These are phyloP conservation scores for Climacium dendroides DNA, from an alignment of 225 moss, liverwort and hornwort genomes.

Conservation along the genomic window DNA sequence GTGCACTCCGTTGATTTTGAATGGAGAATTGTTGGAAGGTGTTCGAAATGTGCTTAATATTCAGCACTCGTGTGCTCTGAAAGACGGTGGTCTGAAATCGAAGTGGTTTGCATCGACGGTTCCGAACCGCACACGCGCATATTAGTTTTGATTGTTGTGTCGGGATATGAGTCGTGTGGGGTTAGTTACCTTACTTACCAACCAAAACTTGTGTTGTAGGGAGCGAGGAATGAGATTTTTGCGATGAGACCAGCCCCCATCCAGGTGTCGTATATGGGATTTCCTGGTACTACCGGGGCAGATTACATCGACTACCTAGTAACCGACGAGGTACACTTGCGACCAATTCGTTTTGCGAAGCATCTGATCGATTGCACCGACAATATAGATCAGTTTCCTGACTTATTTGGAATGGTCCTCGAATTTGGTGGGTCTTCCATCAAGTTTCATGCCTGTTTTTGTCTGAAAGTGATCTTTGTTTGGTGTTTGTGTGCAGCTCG, in stretches of 20 bases:
- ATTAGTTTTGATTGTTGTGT: not conserved
- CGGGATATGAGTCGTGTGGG: not conserved
- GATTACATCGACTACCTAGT: constrained; percentile 91
- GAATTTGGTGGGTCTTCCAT: not conserved
- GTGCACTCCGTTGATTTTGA: not conserved
- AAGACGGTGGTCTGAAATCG: not conserved
- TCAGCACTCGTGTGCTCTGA: not conserved
- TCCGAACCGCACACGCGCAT: not conserved
- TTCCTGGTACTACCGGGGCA: constrained; percentile 96
- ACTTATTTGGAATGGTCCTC: not conserved
- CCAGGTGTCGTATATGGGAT: constrained; percentile 98
- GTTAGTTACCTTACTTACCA: not conserved
- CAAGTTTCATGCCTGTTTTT: not conserved
- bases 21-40: not conserved
- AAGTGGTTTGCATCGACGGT: not conserved
- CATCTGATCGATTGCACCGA: not conserved
- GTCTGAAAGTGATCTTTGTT: not conserved
- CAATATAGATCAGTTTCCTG: not conserved
- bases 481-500: constrained; percentile 46
- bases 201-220: constrained; percentile 35
- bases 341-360: not conserved
- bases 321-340: constrained; percentile 69
- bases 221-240: constrained; percentile 97
- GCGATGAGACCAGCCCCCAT: constrained; percentile 90
- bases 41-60: not conserved